Conservation (phyloP, 805 yeast species). For the Phaffomyces antillensis region DNA sequence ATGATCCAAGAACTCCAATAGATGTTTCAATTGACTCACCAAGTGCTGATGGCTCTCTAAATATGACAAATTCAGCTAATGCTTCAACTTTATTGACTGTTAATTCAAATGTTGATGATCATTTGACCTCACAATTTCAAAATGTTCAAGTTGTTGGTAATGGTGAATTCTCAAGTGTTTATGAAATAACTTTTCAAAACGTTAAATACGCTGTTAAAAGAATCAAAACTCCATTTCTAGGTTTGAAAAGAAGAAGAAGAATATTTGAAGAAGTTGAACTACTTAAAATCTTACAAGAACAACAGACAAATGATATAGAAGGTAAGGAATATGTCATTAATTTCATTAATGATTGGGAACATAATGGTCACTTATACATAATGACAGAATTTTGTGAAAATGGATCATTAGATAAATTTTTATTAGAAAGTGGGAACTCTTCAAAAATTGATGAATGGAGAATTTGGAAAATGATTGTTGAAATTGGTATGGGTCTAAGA, state of each 20-base stretch:
- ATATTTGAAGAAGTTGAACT: conserved; percentile 74
- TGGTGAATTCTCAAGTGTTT: conserved; percentile 90
- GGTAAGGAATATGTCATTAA: conserved; percentile 75
- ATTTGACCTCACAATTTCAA: conserved; percentile 41
- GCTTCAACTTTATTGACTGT: conserved; percentile 18
- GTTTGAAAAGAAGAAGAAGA: conserved; percentile 53
- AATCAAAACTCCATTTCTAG: conserved; percentile 55
- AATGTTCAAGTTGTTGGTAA: conserved; percentile 67
- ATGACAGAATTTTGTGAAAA: conserved; percentile 96
- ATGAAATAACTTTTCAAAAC: conserved; percentile 63
- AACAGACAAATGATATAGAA: conserved; percentile 37
- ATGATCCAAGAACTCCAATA: conserved; percentile 27
- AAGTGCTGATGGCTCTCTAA: conserved; percentile 14
- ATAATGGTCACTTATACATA: conserved; percentile 66
- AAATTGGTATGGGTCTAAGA: conserved; percentile 68
- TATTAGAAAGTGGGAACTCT: conserved; percentile 68
- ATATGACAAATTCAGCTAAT: conserved; percentile 17
- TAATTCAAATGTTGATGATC: conserved; percentile 28
- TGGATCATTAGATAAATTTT: conserved; percentile 78
- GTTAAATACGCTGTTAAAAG: conserved; percentile 81
- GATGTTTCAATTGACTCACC: conserved; percentile 15
- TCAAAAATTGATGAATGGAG: conserved; percentile 91
- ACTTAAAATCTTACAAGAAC: conserved; percentile 36
- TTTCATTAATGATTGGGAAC: conserved; percentile 82
- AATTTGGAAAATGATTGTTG: conserved; percentile 92